Conservation (phyloP, 2,329 filamentous ascomycete species). For the Orbilia brochopaga region DNA sequence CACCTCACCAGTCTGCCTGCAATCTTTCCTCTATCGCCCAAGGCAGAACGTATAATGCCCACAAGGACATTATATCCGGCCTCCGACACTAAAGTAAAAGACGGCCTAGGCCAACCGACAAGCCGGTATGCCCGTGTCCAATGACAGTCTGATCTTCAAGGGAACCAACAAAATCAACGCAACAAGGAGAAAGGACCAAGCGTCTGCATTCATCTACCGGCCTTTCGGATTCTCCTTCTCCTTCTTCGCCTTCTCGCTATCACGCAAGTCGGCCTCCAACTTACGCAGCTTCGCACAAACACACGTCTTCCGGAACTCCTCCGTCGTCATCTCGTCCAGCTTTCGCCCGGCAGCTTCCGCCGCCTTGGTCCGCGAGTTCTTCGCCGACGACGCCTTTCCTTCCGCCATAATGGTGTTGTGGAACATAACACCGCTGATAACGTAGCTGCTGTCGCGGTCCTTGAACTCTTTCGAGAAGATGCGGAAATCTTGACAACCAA, state of each 20-base stretch:
- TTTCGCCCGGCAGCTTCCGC: slow-evolving; percentile 66
- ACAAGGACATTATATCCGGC: slow-evolving; percentile 29
- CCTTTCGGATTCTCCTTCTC: slow-evolving; percentile 19
- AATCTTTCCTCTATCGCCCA: slow-evolving; percentile 16
- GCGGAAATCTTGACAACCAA: slow-evolving; percentile 61
- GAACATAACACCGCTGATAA: slow-evolving; percentile 76
- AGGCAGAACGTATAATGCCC: slow-evolving; percentile 20
- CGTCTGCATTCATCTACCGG: slow-evolving; percentile 2
- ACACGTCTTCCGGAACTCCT: slow-evolving; percentile 51
- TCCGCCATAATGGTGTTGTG: slow-evolving; percentile 73
- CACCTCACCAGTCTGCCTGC: slow-evolving; percentile 6
- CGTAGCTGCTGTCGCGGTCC: slow-evolving; percentile 61
- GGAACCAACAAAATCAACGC: slow-evolving; percentile 1
- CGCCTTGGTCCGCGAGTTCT: slow-evolving; percentile 75
- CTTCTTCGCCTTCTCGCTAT: slow-evolving; percentile 15
- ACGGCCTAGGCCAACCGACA: slow-evolving; percentile 13
- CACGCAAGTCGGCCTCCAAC: slow-evolving; percentile 27
- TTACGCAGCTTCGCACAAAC: slow-evolving; percentile 46
- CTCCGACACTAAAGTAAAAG: slow-evolving; percentile 21
- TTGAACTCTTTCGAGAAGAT: slow-evolving; percentile 64
- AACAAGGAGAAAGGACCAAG: slow-evolving; percentile 37
- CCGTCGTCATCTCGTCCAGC: slow-evolving; percentile 59
- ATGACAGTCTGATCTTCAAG: neutral
- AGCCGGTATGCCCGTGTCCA: slow-evolving; percentile 1
- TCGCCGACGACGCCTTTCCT: slow-evolving; percentile 67